These are phyloP conservation scores for Globisporangium megalacanthum DNA, from an alignment of 352 stramenopile species.

Conservation along the genomic window DNA sequence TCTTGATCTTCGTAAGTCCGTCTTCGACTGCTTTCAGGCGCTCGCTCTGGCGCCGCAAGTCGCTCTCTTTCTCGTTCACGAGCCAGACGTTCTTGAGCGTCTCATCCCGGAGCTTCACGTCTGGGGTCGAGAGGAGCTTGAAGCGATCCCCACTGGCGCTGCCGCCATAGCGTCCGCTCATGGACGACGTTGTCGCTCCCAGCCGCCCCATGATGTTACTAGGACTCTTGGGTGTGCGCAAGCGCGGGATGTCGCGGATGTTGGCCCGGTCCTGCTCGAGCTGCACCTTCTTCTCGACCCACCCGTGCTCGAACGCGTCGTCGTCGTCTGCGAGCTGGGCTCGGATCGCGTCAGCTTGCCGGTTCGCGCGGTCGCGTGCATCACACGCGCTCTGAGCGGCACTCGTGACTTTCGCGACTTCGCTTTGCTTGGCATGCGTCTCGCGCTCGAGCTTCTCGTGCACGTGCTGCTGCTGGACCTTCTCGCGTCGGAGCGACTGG, in stretches of 20 bases:
- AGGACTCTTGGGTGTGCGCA: conserved; percentile 57
- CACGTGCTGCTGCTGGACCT: conserved; percentile 69
- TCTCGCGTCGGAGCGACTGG: conserved; percentile 70
- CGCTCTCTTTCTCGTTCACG: conserved; percentile 70
- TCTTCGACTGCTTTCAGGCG: conserved; percentile 71
- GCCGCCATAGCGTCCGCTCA: not conserved
- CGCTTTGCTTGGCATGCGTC: conserved; percentile 75
- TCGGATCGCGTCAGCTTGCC: conserved; percentile 71
- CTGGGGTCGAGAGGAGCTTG: conserved; percentile 54
- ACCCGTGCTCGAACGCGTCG: conserved; percentile 82
- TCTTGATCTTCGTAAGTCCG: conserved; percentile 82
- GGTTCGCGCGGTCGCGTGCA: conserved; percentile 76
- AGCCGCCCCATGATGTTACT: not conserved
- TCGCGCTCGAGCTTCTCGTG: conserved; percentile 80
- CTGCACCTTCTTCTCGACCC: conserved; percentile 74
- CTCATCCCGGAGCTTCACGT: conserved; percentile 70
- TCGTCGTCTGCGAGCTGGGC: conserved; percentile 74
- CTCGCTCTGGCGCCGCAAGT: conserved; percentile 68
- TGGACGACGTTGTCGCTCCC: not conserved
- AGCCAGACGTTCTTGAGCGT: conserved; percentile 73
- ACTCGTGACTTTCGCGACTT: conserved; percentile 70
- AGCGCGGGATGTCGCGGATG: conserved; percentile 67
- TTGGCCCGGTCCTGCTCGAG: conserved; percentile 81
- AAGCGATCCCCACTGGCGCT: conserved; percentile 27
- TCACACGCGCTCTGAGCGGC: conserved; percentile 81